phyloP scores from a whole-genome alignment of 192 early-diverging fungal species.

The Bifiguratus adelaidae region DNA sequence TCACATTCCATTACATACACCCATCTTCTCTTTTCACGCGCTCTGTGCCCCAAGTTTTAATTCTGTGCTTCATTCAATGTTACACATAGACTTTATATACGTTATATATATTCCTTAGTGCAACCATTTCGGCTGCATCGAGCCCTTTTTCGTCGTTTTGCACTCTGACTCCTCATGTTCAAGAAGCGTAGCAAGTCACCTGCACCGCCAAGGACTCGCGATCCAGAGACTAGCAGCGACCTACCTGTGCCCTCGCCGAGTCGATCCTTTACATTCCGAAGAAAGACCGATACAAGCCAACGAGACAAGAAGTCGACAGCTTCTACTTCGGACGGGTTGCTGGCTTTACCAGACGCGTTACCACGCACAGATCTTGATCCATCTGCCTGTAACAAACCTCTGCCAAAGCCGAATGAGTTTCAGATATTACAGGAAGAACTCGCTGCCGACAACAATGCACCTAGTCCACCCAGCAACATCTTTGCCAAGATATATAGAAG shows the following conservation, averaged over 20 bases:
- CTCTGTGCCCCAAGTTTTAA: too few species aligned
- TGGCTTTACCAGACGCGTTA: neutral
- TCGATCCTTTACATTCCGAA: slow-evolving; percentile 1
- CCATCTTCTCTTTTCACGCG: too few species aligned
- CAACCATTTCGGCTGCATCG: slow-evolving; percentile 1
- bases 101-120: too few species aligned
- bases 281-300: neutral
- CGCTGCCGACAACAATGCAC: neutral
- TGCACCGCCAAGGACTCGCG: neutral
- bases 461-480: neutral
- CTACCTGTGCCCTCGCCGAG: slow-evolving; percentile 1
- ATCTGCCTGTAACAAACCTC: neutral
- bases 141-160: neutral
- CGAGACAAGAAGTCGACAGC: neutral
- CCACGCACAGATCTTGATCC: neutral
- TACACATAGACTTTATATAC: too few species aligned
- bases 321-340: neutral
- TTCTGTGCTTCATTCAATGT: too few species aligned
- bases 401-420: neutral
- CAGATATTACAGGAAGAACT: neutral
- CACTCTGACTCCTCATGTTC: neutral
- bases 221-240: neutral
- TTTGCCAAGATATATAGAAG: neutral
- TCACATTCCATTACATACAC: too few species aligned
- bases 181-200: slow-evolving; percentile 5